Evolutionary conservation across 352 stramenopile species (phyloP).

Genomic region (Globisporangium barbulae): DNA sequence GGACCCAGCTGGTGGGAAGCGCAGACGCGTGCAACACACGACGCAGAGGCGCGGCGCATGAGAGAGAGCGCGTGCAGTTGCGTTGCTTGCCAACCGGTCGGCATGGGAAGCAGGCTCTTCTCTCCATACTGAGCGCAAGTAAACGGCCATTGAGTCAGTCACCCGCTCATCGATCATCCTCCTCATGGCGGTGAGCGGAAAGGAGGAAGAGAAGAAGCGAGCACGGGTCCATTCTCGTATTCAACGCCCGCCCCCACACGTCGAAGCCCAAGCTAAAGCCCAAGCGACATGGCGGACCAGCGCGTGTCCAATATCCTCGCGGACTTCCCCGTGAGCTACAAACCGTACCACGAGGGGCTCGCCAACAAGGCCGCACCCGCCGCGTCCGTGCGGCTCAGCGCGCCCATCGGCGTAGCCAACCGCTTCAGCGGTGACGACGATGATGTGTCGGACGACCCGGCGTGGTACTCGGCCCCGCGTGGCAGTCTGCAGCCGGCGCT

Average conservation of each 20-base stretch:
- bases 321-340: conserved; percentile 25
- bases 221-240: not conserved
- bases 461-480: conserved; percentile 65
- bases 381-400: not conserved
- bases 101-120: not conserved
- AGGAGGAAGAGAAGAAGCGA: not conserved
- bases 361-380: conserved; percentile 16
- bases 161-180: not conserved
- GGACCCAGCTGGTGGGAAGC: conserved; percentile 1
- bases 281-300: conserved; percentile 6
- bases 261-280: not conserved
- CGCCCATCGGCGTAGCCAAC: conserved; percentile 14
- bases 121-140: conserved; percentile 8
- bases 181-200: not conserved
- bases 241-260: not conserved
- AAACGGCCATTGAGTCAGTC: not conserved
- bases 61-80: not conserved
- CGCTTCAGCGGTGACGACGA: conserved; percentile 41
- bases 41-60: not conserved
- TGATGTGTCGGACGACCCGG: conserved; percentile 62
- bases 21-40: not conserved
- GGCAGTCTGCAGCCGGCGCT: conserved; percentile 55
- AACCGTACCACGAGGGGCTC: conserved; percentile 48
- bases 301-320: conserved; percentile 10
- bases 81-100: not conserved